A percentile compares a stretch with the other conserved stretches of the same genome.
Conservation (phyloP, 331 rosid genomes). For the Quercus tomentella region DNA sequence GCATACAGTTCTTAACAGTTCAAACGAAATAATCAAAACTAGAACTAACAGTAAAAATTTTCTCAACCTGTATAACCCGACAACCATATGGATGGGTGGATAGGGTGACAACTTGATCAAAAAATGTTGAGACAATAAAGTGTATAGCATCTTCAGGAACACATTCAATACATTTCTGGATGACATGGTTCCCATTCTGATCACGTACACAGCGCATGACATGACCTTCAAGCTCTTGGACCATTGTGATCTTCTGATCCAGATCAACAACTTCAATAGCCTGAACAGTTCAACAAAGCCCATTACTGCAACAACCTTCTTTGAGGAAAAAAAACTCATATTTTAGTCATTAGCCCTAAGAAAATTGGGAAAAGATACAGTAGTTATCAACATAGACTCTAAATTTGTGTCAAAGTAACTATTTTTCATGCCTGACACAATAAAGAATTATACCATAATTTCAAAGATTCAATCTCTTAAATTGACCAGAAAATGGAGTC, state of each 20-base stretch:
- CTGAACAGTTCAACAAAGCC: conserved; percentile 31
- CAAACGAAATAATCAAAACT: background rate
- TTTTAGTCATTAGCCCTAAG: background rate
- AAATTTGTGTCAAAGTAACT: background rate
- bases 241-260: conserved; percentile 95
- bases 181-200: conserved; percentile 98
- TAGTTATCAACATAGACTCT: background rate
- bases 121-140: conserved; percentile 89
- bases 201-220: conserved; percentile 97
- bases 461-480: background rate
- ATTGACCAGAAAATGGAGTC: background rate
- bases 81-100: conserved; percentile 99
- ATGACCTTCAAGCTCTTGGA: conserved; percentile 85
- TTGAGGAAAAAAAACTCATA: background rate
- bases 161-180: conserved; percentile 96
- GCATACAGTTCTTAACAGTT: background rate
- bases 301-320: background rate
- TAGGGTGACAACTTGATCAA: conserved; percentile 86
- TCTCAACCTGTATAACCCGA: conserved; percentile 86
- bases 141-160: conserved; percentile 83
- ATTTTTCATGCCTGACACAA: background rate
- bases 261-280: conserved; percentile 99
- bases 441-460: background rate
- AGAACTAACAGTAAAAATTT: background rate
- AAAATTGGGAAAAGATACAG: background rate